Percentiles rank a stretch among this genome's conserved stretches.
Conservation (phyloP, 176 grass and related monocot genomes). For the Thalia dealbata region DNA sequence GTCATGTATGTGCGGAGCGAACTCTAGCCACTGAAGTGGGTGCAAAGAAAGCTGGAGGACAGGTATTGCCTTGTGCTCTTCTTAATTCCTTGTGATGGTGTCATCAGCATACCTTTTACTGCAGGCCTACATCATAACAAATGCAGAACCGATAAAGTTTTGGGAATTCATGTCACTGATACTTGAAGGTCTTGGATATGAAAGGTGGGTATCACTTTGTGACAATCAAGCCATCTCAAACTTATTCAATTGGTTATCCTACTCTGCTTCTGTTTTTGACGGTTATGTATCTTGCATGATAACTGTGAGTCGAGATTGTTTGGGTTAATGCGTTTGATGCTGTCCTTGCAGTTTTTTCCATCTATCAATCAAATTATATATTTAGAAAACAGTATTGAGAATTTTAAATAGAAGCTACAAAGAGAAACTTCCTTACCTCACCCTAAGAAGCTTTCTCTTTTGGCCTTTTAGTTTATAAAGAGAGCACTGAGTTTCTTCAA, state of each 20-base stretch:
- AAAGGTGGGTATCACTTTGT: slow-evolving; percentile 44
- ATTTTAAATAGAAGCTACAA: background rate
- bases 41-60: slow-evolving; percentile 72
- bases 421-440: background rate
- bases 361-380: background rate
- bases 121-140: slow-evolving; percentile 93
- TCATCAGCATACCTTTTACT: background rate
- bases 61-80: slow-evolving; percentile 38
- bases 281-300: background rate
- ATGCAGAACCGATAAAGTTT: slow-evolving; percentile 90
- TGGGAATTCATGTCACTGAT: slow-evolving; percentile 98
- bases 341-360: background rate
- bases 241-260: slow-evolving; percentile 1
- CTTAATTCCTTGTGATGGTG: slow-evolving; percentile 5
- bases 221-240: slow-evolving; percentile 1
- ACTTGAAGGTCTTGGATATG: slow-evolving; percentile 94
- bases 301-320: background rate
- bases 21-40: slow-evolving; percentile 68
- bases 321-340: background rate
- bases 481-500: slow-evolving; percentile 8
- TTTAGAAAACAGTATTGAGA: background rate
- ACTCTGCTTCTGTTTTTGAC: background rate
- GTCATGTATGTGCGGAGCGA: slow-evolving; percentile 82
- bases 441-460: background rate
- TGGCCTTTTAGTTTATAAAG: background rate